These are phyloP conservation scores for Mollisiaceae sp. DNA, from an alignment of 2,329 filamentous ascomycete genomes.

Conservation along the genomic window DNA sequence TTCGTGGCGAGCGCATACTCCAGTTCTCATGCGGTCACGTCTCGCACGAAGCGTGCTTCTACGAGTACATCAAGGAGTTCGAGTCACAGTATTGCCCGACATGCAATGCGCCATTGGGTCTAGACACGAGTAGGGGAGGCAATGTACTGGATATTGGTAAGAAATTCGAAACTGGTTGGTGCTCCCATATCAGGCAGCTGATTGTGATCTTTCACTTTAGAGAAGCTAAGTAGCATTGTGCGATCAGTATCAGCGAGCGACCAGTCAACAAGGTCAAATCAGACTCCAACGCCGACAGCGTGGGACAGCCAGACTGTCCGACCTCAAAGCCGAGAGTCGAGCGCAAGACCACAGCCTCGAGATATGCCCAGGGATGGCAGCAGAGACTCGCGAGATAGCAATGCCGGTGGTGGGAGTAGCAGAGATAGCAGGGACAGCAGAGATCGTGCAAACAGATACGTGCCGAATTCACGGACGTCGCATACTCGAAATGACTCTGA, in stretches of 20 bases:
- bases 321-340: conserved; percentile 55
- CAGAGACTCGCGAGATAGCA: conserved; percentile 36
- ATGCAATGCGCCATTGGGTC: conserved; percentile 87
- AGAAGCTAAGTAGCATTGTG: conserved; percentile 94
- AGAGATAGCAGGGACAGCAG: conserved; percentile 41
- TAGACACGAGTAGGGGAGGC: conserved; percentile 89
- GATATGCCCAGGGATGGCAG: conserved; percentile 46
- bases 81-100: conserved; percentile 94
- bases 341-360: conserved; percentile 43
- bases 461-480: conserved; percentile 32
- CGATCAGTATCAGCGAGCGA: conserved; percentile 78
- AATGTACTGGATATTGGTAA: conserved; percentile 91
- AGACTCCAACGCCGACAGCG: conserved; percentile 64
- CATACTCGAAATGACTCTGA: conserved; percentile 83
- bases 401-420: conserved; percentile 41
- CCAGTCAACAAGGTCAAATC: conserved; percentile 40
- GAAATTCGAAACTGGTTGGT: conserved; percentile 43
- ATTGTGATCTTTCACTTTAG: conserved; percentile 52
- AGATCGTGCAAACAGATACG: conserved; percentile 53
- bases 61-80: conserved; percentile 95
- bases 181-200: conserved; percentile 36
- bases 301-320: conserved; percentile 71
- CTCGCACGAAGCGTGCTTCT: conserved; percentile 97
- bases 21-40: conserved; percentile 98
- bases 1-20: conserved; percentile 90